These are phyloP conservation scores for Diospyros kaki DNA, from an alignment of 148 eudicot genomes.

Conservation along the genomic window DNA sequence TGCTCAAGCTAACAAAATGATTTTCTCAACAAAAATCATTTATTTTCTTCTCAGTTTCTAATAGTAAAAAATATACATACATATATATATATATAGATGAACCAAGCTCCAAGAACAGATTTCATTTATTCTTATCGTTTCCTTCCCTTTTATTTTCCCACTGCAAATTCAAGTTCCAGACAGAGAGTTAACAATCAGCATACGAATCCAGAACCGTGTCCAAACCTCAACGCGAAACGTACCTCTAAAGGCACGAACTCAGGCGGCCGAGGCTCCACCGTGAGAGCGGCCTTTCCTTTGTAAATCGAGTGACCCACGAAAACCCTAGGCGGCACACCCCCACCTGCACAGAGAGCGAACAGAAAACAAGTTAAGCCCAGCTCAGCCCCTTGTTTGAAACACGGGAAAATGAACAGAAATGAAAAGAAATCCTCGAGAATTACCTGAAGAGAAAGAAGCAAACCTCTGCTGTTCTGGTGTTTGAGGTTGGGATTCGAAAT, in stretches of 20 bases:
- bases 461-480: constrained; percentile 8
- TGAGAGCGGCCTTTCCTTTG: constrained; percentile 93
- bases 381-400: neutral
- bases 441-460: constrained; percentile 5
- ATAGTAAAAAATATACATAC: too few relatives aligned
- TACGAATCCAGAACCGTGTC: neutral
- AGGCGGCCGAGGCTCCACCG: constrained; percentile 73
- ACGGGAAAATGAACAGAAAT: constrained; percentile 4
- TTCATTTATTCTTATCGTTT: too few relatives aligned
- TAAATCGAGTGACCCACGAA: constrained; percentile 83
- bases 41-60: too few relatives aligned
- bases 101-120: too few relatives aligned
- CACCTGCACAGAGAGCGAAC: constrained; percentile 18
- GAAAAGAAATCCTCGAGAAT: neutral
- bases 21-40: too few relatives aligned
- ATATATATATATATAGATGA: too few relatives aligned
- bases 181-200: neutral
- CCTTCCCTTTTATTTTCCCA: too few relatives aligned
- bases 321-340: constrained; percentile 48
- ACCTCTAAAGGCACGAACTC: constrained; percentile 82
- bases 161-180: neutral
- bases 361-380: neutral
- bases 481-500: constrained; percentile 30
- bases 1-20: too few relatives aligned
- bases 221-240: constrained; percentile 19